Evolutionary conservation across 495 filamentous ascomycete genomes (phyloP).

Genomic region (Jackrogersella multiformis): DNA sequence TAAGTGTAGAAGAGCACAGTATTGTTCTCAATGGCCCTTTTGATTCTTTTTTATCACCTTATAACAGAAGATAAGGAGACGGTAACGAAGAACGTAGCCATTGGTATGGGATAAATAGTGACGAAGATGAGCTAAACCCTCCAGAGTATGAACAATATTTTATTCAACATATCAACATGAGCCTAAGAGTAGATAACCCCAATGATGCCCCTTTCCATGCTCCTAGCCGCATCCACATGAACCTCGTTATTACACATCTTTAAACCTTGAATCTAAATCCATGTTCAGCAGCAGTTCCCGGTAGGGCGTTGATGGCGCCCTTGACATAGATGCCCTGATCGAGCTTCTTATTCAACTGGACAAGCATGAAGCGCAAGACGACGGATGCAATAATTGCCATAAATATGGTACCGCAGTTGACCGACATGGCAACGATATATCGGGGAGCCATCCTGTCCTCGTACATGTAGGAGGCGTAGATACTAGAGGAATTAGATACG

Average conservation of each 20-base stretch:
- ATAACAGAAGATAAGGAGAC: background rate
- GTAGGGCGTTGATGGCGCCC: slow-evolving; percentile 60
- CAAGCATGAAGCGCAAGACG: slow-evolving; percentile 69
- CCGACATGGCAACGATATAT: slow-evolving; percentile 74
- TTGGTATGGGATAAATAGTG: too few species aligned
- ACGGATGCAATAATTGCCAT: slow-evolving; percentile 74
- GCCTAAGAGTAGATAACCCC: too few species aligned
- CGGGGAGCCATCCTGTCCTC: slow-evolving; percentile 53
- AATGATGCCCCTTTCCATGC: too few species aligned
- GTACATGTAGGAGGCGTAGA: slow-evolving; percentile 80
- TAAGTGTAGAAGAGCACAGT: too few species aligned
- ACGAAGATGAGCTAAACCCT: too few species aligned
- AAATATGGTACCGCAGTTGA: slow-evolving; percentile 74
- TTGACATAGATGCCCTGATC: slow-evolving; percentile 62
- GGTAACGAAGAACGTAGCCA: background rate
- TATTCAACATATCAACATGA: background rate
- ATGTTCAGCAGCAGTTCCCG: slow-evolving; percentile 63
- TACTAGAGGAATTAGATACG: slow-evolving; percentile 74
- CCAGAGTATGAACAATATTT: too few species aligned
- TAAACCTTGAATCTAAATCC: slow-evolving; percentile 72
- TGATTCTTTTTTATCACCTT: too few species aligned
- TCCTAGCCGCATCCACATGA: too few species aligned
- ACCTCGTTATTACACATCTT: too few species aligned
- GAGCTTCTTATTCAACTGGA: slow-evolving; percentile 76
- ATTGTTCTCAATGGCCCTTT: too few species aligned